Base-by-base conservation (phyloP, 495 filamentous ascomycete species). In the Neohortaea acidophila region DNA sequence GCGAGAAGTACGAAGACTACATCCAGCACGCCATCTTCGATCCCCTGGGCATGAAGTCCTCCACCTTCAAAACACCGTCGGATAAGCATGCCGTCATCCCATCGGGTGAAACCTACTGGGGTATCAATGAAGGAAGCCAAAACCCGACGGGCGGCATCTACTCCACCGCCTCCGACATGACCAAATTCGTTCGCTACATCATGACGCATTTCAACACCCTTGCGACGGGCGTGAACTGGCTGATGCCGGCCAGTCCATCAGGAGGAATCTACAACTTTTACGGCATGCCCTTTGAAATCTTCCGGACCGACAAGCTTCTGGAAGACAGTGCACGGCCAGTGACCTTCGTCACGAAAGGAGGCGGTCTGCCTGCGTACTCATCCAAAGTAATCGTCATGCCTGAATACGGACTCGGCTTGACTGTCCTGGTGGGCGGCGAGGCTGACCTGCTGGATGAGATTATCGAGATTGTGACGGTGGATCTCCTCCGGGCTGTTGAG, bases 271-370 rank as follows among this genome's bases (percentile, higher is more conserved):
- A 48, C 8, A 48, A 34, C 10, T 57, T 56, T 31, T 60, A 58
- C 34, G 57, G 55, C 4, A 57, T 56, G 51, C 57, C 57, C 2
- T 60, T 49, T 49, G 57, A 60, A 38, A 60, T 58, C 17, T 55
- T 51, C 20, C 51, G 49, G 0, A 57, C 55, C 6, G 44, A 51
- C 21, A 27, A 32, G 11, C 49, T 55, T 24, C 43, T 58, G 20
- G 20, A 24, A 5, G 36, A 55, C 1, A 50, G 43, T 17, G 29
- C 30, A 11, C 41, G 55, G 15, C 31, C 56, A 3, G 48, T 59
- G 14, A 54, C 43, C 4, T 52, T 59, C 34, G 41, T 51, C 14
- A 59, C 53, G 6, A 60, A 60, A 36, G 21, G 17, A 9, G 57
- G 57, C 14, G 56, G 48, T 2, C 30, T 60, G n/a, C 48, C 47